Percentiles rank a stretch among this genome's conserved stretches.
phyloP scores from a whole-genome alignment of 805 yeast species.

The Jamesozyma piceae region DNA sequence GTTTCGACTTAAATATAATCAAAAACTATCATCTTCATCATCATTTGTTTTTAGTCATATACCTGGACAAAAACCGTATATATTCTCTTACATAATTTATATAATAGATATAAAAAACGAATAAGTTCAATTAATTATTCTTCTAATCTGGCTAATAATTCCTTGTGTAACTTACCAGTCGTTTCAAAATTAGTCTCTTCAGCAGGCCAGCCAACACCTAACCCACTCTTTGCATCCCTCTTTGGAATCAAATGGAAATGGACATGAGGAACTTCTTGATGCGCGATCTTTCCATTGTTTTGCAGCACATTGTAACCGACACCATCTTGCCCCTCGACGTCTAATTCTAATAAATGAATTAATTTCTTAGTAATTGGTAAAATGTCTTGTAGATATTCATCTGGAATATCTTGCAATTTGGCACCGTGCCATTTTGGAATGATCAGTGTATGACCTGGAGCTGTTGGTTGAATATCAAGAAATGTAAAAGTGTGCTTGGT shows the following conservation, averaged over 20 bases:
- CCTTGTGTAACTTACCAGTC: conserved; percentile 57
- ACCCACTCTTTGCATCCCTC: conserved; percentile 60
- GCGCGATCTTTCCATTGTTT: conserved; percentile 92
- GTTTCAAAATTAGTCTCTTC: conserved; percentile 66
- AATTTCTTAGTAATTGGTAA: conserved; percentile 83
- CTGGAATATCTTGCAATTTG: conserved; percentile 84
- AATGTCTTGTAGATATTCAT: conserved; percentile 76
- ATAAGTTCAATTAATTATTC: not conserved
- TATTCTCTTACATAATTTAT: too few relatives aligned
- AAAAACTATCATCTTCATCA: too few relatives aligned
- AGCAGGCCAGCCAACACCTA: conserved; percentile 93
- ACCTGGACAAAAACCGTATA: too few relatives aligned
- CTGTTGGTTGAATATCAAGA: conserved; percentile 86
- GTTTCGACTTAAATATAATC: not conserved
- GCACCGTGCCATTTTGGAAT: conserved; percentile 94
- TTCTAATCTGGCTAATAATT: conserved; percentile 40
- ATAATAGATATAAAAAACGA: too few relatives aligned
- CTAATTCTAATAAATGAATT: conserved; percentile 61
- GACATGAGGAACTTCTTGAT: conserved; percentile 91
- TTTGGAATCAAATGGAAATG: conserved; percentile 96
- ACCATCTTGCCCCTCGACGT: conserved; percentile 48
- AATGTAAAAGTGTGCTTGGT: conserved; percentile 76
- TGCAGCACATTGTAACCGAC: conserved; percentile 79
- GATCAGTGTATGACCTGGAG: conserved; percentile 79
- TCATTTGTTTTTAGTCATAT: too few relatives aligned